Evolutionary conservation across 116 monocot genomes (phyloP), one percentile per base, ranked within the genome.

Genomic region (Papilionanthe hybrid): DNA sequence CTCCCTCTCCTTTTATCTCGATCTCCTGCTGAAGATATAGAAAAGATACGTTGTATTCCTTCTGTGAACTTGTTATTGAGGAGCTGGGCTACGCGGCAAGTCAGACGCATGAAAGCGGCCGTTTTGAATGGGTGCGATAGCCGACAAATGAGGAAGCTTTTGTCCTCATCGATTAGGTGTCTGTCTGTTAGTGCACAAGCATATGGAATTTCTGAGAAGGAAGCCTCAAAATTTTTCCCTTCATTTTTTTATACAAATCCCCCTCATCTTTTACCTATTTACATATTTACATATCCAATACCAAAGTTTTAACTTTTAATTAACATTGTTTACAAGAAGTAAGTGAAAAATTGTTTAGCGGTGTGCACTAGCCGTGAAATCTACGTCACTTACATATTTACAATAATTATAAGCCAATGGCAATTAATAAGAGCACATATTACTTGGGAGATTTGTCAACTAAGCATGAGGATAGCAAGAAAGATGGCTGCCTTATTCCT

Each of bases 401-500:
- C 12, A 60, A 9, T 22, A 60, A 60, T 60, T 25, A 9, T 60
- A 23, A 60, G 60, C 60, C 20, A 43, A 44, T 44, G 43, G 73
- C 73, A 44, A 44, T 9, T 22, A n/a, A 7, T 60, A 22, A 22
- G 15, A 49, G 9, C 48, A 29, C 25, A 27, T 43, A 20, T 78
- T 53, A 43, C 74, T 82, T 72, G n/a, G 13, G 74, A 68, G 2
- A n/a, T 1, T 43, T 83, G 77, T 60, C 72, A 80, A 19, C n/a
- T 56, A 72, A 37, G 75, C 47, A 72, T 7, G 19, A 4, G 48
- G 74, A 43, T 32, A 67, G 63, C 19, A 69, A 83, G 73, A 75
- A 86, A 72, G 77, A 45, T 44, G 71, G 56, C 69, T 43, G 68
- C 41, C 72, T 80, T 86, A 86, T 87, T 87, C 87, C 83, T 78